Evolutionary conservation across 208 protist genomes (phyloP), one percentile per base, ranked within the genome.

Genomic region (Porcisia hertigi): DNA sequence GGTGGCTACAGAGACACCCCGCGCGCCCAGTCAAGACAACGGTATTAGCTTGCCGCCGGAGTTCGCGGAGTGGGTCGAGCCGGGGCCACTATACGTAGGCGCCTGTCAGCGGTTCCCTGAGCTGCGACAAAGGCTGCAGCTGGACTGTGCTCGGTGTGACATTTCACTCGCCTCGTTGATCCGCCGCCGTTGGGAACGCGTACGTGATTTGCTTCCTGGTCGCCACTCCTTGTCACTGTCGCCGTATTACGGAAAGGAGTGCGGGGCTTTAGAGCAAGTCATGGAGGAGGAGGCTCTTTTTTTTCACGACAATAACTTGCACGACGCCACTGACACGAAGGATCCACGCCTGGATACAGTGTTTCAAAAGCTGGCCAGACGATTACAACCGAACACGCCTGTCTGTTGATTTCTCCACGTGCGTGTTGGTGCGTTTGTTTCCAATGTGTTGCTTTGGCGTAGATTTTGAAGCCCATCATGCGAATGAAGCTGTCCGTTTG

Each of bases 271-370:
- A 55, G 84, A 92, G 73, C 87, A 94, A 76, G 74, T 87, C 4
- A 94, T 96, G 92, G 90, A 94, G 11, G 89, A 93, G 73, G 92
- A 96, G 75, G 90, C 88, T 3, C 23, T 82, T 30, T 82, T 96
- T 25, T 96, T 94, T 45, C 72, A 79, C 5, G 60, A 87, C 5
- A 76, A 75, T 7, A 75, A 67, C 25, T 39, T 90, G 43, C 76
- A 64, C 2, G 36, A 43, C 23, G 73, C 45, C 2, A 52, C 25
- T 12, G 47, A 77, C 36, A 54, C 66, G 23, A 25, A n/a, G 12
- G 71, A 79, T 34, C 73, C 72, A 30, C 60, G 66, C 34, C 71
- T 82, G 23, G 52, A 75, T 0, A 39, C 3, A 11, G 30, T 77
- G 3, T 80, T 80, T 53, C 25, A 73, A 16, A 62, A 75, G 45